phyloP scores from a whole-genome alignment of 495 filamentous ascomycete genomes.

The Massariosphaeria phaeospora region DNA sequence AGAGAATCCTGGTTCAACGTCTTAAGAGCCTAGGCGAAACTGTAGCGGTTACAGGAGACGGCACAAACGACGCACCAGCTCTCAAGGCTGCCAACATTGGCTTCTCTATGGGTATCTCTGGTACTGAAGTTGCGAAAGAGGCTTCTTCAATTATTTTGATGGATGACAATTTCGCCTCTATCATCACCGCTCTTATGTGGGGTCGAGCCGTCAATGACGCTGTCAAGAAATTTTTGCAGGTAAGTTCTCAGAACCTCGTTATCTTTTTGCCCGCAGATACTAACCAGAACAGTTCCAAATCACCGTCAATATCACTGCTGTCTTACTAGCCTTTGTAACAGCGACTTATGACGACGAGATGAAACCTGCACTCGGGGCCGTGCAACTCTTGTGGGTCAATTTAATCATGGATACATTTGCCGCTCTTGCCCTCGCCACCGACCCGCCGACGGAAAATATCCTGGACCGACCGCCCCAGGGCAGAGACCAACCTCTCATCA shows the following conservation, averaged over 20 bases:
- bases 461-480: constrained; percentile 76
- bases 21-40: constrained; percentile 71
- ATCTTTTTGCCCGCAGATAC: too few species aligned
- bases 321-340: constrained; percentile 75
- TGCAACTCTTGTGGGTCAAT: constrained; percentile 89
- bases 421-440: constrained; percentile 78
- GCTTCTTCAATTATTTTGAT: constrained; percentile 90
- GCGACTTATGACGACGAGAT: constrained; percentile 64
- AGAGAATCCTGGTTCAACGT: constrained; percentile 69
- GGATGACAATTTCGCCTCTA: constrained; percentile 86
- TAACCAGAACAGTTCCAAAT: constrained; percentile 94
- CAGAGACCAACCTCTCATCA: constrained; percentile 72
- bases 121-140: constrained; percentile 88
- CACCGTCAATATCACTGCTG: constrained; percentile 86
- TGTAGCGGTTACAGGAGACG: constrained; percentile 85
- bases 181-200: constrained; percentile 86
- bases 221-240: constrained; percentile 82
- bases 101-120: constrained; percentile 89
- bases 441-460: constrained; percentile 73
- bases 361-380: constrained; percentile 71
- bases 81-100: constrained; percentile 82
- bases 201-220: constrained; percentile 87
- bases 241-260: too few species aligned
- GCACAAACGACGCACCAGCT: constrained; percentile 85
- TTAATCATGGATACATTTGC: constrained; percentile 74